Evolutionary conservation across 2,329 filamentous ascomycete species (phyloP), one percentile per base, ranked within the genome.

Genomic region (Ophiostoma quercus): DNA sequence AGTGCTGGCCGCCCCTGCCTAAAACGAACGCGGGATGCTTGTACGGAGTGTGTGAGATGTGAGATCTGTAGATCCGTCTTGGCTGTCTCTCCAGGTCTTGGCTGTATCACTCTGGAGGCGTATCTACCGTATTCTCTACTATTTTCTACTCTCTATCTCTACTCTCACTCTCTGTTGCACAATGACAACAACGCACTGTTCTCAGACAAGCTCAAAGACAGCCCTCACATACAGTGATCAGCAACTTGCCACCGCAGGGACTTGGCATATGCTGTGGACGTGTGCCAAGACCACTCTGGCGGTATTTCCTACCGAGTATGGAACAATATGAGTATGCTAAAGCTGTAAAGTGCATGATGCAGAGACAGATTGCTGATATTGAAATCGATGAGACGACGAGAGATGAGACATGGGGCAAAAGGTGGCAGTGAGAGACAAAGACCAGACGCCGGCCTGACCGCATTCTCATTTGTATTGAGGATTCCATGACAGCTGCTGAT

Each of bases 251-350:
- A 54, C 69, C 25, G 19, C 69, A 70, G 69, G n/a, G 57, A n/a
- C 69, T 70, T 68, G 69, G 69, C 69, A 70, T 54, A 67, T 70
- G 69, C 43, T 41, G 69, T 70, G 69, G 25, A 32, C 25, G 54
- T 41, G 66, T 66, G 66, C 69, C 66, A 66, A 70, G 69, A 47
- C 54, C 29, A 62, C n/a, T 14, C 34, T 22, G 63, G 63, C 63
- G 34, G 34, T 25, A 25, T 11, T 25, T 4, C 9, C 25, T 62
- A 3, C 19, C 47, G n/a, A n/a, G n/a, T 6, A n/a, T 34, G 47
- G 8, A 1, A 29, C 25, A 29, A 29, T 29, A 29, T 29, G 25
- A 29, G 14, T 22, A 54, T 25, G 51, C 9, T 7, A 3, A 25
- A 57, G 51, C 8, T 57, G 9, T 57, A 25, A 54, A 25, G 22